phyloP scores from a whole-genome alignment of 805 yeast genomes.

The Myxozyma sirexii region DNA sequence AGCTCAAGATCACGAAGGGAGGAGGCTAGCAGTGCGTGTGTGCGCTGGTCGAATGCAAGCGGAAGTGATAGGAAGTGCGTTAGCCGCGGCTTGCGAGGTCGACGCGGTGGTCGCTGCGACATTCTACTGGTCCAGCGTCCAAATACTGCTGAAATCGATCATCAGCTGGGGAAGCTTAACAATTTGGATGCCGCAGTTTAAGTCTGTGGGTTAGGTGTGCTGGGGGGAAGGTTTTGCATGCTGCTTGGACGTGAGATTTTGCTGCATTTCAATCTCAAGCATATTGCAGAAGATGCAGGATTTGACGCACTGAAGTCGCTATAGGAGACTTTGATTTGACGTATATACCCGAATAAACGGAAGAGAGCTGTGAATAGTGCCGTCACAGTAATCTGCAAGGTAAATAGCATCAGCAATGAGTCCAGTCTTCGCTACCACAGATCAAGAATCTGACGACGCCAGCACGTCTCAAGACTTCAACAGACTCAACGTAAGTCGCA shows the following conservation, averaged over 20 bases:
- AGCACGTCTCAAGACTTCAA: background rate
- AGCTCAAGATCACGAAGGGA: constrained; percentile 1
- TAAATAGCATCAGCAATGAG: too few relatives aligned
- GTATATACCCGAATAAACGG: too few relatives aligned
- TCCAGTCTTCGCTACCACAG: too few relatives aligned
- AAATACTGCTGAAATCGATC: background rate
- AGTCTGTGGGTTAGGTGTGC: constrained; percentile 10
- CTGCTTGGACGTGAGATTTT: background rate
- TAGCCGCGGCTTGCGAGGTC: constrained; percentile 3
- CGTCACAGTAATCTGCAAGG: too few relatives aligned
- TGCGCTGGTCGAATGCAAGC: constrained; percentile 10
- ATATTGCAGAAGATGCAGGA: background rate
- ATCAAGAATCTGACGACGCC: too few relatives aligned
- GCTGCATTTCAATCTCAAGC: background rate
- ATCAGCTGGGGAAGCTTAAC: background rate
- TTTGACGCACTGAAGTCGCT: too few relatives aligned
- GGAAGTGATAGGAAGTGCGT: constrained; percentile 26
- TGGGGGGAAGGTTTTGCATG: too few relatives aligned
- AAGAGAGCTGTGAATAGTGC: too few relatives aligned
- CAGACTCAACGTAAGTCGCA: too few relatives aligned
- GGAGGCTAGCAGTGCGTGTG: background rate
- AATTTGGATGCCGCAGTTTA: background rate
- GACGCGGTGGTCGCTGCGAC: background rate
- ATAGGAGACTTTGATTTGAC: too few relatives aligned
- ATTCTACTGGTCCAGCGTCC: background rate